A percentile compares a stretch with the other conserved stretches of the same genome.
These are phyloP conservation scores for Aspergillus ochraceoroseus DNA, from an alignment of 2,329 filamentous ascomycete genomes.

Conservation along the genomic window DNA sequence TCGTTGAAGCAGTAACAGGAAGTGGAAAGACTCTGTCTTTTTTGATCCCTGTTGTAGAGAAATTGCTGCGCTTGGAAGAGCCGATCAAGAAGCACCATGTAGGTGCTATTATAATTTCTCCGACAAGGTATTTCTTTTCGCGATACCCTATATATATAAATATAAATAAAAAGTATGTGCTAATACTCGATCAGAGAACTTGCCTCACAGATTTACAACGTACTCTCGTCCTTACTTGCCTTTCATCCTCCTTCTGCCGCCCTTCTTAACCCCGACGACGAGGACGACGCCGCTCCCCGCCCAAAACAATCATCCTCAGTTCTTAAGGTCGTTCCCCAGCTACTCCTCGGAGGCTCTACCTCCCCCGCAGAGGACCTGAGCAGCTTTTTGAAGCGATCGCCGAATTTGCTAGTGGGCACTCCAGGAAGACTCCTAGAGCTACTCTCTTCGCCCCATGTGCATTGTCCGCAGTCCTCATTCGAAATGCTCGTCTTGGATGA, in stretches of 20 bases:
- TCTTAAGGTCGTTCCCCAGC: slow-evolving; percentile 69
- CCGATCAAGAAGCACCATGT: slow-evolving; percentile 86
- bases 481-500: slow-evolving; percentile 92
- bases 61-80: slow-evolving; percentile 71
- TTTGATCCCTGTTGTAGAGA: slow-evolving; percentile 75
- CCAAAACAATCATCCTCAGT: slow-evolving; percentile 45
- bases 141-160: neutral
- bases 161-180: neutral
- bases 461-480: slow-evolving; percentile 82
- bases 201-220: slow-evolving; percentile 81
- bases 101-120: slow-evolving; percentile 84
- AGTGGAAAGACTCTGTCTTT: slow-evolving; percentile 88
- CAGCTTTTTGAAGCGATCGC: slow-evolving; percentile 73
- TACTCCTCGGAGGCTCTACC: slow-evolving; percentile 80
- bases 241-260: slow-evolving; percentile 75
- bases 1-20: slow-evolving; percentile 87
- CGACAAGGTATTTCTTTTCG: slow-evolving; percentile 54
- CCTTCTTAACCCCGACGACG: slow-evolving; percentile 42
- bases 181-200: slow-evolving; percentile 60
- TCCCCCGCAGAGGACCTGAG: slow-evolving; percentile 80
- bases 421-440: slow-evolving; percentile 86
- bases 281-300: slow-evolving; percentile 39
- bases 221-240: slow-evolving; percentile 68
- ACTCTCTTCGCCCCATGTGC: slow-evolving; percentile 77
- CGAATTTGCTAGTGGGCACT: slow-evolving; percentile 85